These are phyloP conservation scores for Hypoxylon rickii DNA, from an alignment of 495 filamentous ascomycete species.

Conservation along the genomic window DNA sequence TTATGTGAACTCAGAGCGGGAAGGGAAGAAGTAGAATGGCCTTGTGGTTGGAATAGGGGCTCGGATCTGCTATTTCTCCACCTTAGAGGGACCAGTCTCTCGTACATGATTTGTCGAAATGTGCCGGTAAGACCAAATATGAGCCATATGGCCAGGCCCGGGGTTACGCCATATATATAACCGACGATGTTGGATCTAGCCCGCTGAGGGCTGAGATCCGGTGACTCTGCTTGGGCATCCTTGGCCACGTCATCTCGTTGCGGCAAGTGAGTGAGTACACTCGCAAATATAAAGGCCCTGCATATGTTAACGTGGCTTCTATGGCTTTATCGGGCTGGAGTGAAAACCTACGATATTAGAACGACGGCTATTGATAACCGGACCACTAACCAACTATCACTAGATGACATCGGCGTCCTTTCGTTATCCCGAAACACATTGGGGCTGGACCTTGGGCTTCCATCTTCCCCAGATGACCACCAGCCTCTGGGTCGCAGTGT, in stretches of 20 bases:
- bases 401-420: not conserved
- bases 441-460: not conserved
- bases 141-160: slow-evolving; percentile 29
- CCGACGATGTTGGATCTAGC: slow-evolving; percentile 33
- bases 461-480: not conserved
- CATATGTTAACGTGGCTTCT: not conserved
- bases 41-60: not conserved
- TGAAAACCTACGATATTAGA: not conserved
- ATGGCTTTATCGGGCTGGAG: not conserved
- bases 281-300: not conserved
- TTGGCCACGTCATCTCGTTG: not conserved
- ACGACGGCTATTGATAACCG: not conserved
- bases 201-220: slow-evolving; percentile 22
- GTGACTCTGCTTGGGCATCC: not conserved
- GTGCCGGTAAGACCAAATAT: slow-evolving; percentile 30
- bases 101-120: slow-evolving; percentile 31
- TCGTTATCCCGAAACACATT: not conserved
- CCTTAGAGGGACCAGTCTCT: not conserved
- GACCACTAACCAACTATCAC: not conserved
- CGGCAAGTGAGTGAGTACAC: not conserved
- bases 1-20: not conserved
- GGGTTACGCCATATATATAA: slow-evolving; percentile 31
- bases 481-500: not conserved
- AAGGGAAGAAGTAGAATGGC: too few species aligned
- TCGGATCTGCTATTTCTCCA: not conserved